Percentiles rank a stretch among this genome's conserved stretches.
Evolutionary conservation across 192 early-diverging fungal genomes (phyloP).

Genomic region (Podila horticola): DNA sequence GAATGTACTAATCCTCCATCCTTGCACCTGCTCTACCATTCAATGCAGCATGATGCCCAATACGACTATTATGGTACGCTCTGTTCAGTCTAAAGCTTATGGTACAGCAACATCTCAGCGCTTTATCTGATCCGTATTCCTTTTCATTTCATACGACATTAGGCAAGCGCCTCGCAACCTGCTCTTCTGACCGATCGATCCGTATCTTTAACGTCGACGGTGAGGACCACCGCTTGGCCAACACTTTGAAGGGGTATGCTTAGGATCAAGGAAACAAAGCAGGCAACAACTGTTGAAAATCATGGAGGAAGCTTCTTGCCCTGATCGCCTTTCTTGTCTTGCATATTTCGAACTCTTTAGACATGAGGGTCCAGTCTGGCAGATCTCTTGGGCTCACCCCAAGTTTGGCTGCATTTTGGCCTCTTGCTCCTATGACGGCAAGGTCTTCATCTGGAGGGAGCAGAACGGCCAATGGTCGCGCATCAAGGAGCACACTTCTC

Average conservation of each 20-base stretch:
- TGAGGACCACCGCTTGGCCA: conserved; percentile 70
- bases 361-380: conserved; percentile 99
- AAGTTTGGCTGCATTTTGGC: conserved; percentile 97
- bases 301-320: neutral
- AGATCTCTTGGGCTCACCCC: conserved; percentile 98
- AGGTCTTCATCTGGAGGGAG: conserved; percentile 97
- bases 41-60: conserved; percentile 68
- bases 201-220: conserved; percentile 92
- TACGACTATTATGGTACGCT: conserved; percentile 65
- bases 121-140: neutral
- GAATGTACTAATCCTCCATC: neutral
- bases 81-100: neutral
- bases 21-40: neutral
- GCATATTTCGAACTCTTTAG: conserved; percentile 52
- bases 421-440: conserved; percentile 96
- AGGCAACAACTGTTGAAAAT: neutral
- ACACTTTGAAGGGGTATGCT: conserved; percentile 77
- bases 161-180: conserved; percentile 93
- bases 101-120: neutral
- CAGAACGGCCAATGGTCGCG: conserved; percentile 80
- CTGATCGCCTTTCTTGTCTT: conserved; percentile 5
- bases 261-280: neutral
- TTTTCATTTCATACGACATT: conserved; percentile 56
- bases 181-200: conserved; percentile 96
- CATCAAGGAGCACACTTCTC: conserved; percentile 87